Conservation (phyloP, 1,284 basidiomycete species). For the Ganoderma sp. region DNA sequence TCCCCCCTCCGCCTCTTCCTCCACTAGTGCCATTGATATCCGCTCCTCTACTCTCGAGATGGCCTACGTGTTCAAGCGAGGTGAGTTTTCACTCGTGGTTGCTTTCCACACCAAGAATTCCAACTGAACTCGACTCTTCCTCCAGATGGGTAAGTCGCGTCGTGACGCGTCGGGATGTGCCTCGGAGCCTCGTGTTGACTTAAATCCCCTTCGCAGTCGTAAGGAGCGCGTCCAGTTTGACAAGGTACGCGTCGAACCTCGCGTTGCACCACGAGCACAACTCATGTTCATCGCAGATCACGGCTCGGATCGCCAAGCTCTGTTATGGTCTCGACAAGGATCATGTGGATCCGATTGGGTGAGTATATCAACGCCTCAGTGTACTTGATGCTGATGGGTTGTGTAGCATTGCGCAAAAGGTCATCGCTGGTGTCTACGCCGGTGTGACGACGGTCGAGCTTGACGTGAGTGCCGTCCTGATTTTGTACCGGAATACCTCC, state of each 20-base stretch:
- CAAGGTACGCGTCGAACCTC: slow-evolving; percentile 58
- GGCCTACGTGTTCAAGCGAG: slow-evolving; percentile 80
- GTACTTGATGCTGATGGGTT: not conserved
- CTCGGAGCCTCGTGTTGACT: slow-evolving; percentile 27
- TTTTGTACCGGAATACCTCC: not conserved
- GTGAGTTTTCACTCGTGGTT: slow-evolving; percentile 47
- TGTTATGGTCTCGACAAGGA: slow-evolving; percentile 96
- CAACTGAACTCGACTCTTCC: slow-evolving; percentile 17
- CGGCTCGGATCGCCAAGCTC: slow-evolving; percentile 91
- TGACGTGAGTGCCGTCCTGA: slow-evolving; percentile 65
- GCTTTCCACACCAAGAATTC: slow-evolving; percentile 12
- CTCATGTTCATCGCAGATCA: slow-evolving; percentile 62
- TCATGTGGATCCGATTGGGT: slow-evolving; percentile 95
- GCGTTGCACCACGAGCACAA: slow-evolving; percentile 22
- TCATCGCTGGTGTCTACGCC: slow-evolving; percentile 93
- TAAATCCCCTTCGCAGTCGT: slow-evolving; percentile 52
- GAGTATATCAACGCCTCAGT: slow-evolving; percentile 34
- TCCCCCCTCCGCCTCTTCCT: slow-evolving; percentile 14
- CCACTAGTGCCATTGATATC: slow-evolving; percentile 17
- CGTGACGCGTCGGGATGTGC: slow-evolving; percentile 23
- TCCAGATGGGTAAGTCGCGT: slow-evolving; percentile 67
- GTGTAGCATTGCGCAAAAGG: slow-evolving; percentile 88
- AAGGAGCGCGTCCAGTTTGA: slow-evolving; percentile 90
- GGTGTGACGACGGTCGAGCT: slow-evolving; percentile 98
- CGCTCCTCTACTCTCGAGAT: slow-evolving; percentile 41